Evolutionary conservation across 2,329 filamentous ascomycete genomes (phyloP).

Genomic region (Paraphaeosphaeria sporulosa): DNA sequence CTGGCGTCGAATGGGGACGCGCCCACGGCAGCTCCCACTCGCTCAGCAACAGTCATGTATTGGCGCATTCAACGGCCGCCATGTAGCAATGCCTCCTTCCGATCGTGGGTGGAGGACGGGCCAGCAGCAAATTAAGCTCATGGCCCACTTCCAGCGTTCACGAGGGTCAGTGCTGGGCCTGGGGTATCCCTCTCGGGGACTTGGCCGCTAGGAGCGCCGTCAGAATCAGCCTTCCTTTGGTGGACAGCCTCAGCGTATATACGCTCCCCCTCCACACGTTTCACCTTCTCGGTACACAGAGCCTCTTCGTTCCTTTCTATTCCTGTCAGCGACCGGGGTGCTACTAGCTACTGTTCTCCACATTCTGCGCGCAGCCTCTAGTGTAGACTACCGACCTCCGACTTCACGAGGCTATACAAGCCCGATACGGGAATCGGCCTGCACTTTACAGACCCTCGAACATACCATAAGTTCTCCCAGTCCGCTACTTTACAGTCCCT

Average conservation of each 20-base stretch:
- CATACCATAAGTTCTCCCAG: constrained; percentile 20
- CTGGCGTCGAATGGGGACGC: background rate
- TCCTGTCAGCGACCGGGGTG: constrained; percentile 22
- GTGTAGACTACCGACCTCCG: constrained; percentile 26
- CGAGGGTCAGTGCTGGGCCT: constrained; percentile 9
- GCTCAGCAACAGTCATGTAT: background rate
- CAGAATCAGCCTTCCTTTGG: constrained; percentile 13
- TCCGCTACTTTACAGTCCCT: constrained; percentile 11
- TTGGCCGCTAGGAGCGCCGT: constrained; percentile 10
- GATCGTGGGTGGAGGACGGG: constrained; percentile 4
- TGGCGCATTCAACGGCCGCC: background rate
- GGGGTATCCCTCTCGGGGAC: constrained; percentile 11
- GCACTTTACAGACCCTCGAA: constrained; percentile 21
- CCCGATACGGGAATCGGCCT: constrained; percentile 22
- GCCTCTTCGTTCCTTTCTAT: constrained; percentile 27
- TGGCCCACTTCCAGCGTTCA: background rate
- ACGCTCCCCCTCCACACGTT: constrained; percentile 26
- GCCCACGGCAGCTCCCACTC: constrained; percentile 1
- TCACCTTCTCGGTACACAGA: constrained; percentile 21
- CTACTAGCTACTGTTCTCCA: constrained; percentile 20
- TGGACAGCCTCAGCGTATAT: constrained; percentile 29
- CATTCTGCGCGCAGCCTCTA: constrained; percentile 18
- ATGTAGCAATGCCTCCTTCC: constrained; percentile 7
- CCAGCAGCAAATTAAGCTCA: constrained; percentile 13
- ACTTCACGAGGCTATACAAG: constrained; percentile 20